Conservation (phyloP, 2,329 filamentous ascomycete species). For the Paecilomyces niveus region DNA sequence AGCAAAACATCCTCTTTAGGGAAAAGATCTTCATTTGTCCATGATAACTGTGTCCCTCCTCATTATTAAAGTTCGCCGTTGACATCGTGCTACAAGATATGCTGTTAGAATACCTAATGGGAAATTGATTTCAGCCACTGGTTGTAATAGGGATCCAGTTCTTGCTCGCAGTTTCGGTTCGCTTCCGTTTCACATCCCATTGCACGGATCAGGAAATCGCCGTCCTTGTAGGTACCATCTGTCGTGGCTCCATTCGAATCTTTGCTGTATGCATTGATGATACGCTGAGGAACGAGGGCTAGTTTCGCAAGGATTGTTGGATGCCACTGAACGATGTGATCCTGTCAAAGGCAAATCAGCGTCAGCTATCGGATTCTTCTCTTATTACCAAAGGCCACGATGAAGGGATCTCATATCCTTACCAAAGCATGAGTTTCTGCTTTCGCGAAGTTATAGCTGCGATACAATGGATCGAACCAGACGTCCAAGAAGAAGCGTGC, state of each 20-base stretch:
- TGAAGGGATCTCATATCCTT: slow-evolving; percentile 25
- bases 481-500: slow-evolving; percentile 86
- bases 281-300: slow-evolving; percentile 78
- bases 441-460: slow-evolving; percentile 93
- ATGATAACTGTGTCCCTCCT: neutral
- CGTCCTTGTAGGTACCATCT: slow-evolving; percentile 66
- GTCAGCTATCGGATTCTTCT: neutral
- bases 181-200: slow-evolving; percentile 57
- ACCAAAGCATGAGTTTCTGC: slow-evolving; percentile 87
- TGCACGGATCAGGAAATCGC: slow-evolving; percentile 78
- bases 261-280: slow-evolving; percentile 69
- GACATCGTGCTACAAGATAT: neutral
- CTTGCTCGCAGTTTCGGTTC: slow-evolving; percentile 60
- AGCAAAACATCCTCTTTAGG: neutral
- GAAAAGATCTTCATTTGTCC: neutral
- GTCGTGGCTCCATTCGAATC: slow-evolving; percentile 28
- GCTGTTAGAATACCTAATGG: neutral
- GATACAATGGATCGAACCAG: slow-evolving; percentile 93
- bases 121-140: slow-evolving; percentile 28
- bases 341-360: slow-evolving; percentile 40
- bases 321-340: slow-evolving; percentile 92
- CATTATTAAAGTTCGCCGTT: neutral
- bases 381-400: neutral
- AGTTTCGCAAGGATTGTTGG: slow-evolving; percentile 88
- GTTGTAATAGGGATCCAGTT: slow-evolving; percentile 53